These are phyloP conservation scores for Exserohilum rostratum DNA, from an alignment of 2,329 filamentous ascomycete species.

Conservation along the genomic window DNA sequence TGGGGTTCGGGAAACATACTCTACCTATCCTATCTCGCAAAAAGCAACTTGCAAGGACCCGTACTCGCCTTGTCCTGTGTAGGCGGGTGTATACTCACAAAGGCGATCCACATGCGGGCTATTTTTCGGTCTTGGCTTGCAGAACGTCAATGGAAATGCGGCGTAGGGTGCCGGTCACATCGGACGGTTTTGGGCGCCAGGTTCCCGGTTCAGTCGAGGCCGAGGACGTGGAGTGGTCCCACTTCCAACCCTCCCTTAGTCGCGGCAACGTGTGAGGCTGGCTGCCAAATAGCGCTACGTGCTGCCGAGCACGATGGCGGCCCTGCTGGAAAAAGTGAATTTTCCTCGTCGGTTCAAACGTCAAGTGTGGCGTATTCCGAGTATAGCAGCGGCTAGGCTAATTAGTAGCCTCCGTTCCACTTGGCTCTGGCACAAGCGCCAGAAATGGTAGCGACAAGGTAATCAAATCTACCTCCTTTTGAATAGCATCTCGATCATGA, in stretches of 20 bases:
- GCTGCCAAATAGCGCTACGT: conserved; percentile 6
- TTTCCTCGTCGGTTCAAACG: conserved; percentile 10
- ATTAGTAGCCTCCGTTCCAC: conserved; percentile 1
- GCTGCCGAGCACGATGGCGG: conserved; percentile 2
- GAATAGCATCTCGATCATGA: conserved; percentile 1
- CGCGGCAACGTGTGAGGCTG: conserved; percentile 4
- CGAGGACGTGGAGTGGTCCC: conserved; percentile 1
- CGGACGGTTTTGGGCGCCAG: conserved; percentile 1
- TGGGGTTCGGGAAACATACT: not conserved
- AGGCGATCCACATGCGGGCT: not conserved
- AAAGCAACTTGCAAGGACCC: conserved; percentile 3
- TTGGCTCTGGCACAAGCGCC: conserved; percentile 9
- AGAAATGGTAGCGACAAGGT: conserved; percentile 1
- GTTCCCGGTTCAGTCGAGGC: conserved; percentile 5
- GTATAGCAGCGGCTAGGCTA: conserved; percentile 12
- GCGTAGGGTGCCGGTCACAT: not conserved
- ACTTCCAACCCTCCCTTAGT: conserved; percentile 1
- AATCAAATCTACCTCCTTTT: conserved; percentile 2
- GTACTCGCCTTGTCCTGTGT: not conserved
- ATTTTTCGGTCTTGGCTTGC: conserved; percentile 1
- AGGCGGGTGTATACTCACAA: not conserved
- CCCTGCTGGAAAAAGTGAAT: conserved; percentile 6
- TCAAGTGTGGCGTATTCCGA: conserved; percentile 7
- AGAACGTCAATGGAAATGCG: conserved; percentile 1
- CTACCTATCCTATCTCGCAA: not conserved